Evolutionary conservation across 768 basidiomycete species (phyloP).

Genomic region (Dictyophora rubrovolvata): DNA sequence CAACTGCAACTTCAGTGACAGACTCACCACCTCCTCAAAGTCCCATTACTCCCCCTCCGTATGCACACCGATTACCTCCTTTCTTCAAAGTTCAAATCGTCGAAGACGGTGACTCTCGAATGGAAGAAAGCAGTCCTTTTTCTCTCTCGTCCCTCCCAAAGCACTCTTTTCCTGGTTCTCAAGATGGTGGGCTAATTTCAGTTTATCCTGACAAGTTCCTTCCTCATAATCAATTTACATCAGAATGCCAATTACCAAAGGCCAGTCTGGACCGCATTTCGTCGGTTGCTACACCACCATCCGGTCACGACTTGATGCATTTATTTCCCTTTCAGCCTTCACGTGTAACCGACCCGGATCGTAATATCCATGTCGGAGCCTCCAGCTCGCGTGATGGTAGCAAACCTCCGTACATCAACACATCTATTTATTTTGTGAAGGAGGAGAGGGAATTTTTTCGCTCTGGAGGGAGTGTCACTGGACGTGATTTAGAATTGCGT

Average conservation of each 20-base stretch:
- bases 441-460: constrained; percentile 79
- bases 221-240: no score
- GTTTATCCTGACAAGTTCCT: background rate
- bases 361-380: constrained; percentile 33
- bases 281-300: constrained; percentile 52
- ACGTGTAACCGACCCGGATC: background rate
- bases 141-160: background rate
- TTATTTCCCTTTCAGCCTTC: constrained; percentile 70
- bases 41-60: background rate
- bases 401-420: constrained; percentile 17
- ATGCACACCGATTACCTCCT: background rate
- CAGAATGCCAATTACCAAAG: no score
- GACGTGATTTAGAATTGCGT: background rate
- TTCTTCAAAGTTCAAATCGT: background rate
- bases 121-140: background rate
- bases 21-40: background rate
- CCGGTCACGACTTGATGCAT: constrained; percentile 78
- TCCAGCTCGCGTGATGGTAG: constrained; percentile 39
- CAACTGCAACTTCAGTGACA: background rate
- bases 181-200: background rate
- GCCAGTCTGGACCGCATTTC: background rate
- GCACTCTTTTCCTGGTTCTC: background rate
- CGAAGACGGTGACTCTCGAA: background rate
- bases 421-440: constrained; percentile 60
- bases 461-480: constrained; percentile 12